Evolutionary conservation across 83 land plant genomes (phyloP).

Genomic region (Isoetes engelmannii): DNA sequence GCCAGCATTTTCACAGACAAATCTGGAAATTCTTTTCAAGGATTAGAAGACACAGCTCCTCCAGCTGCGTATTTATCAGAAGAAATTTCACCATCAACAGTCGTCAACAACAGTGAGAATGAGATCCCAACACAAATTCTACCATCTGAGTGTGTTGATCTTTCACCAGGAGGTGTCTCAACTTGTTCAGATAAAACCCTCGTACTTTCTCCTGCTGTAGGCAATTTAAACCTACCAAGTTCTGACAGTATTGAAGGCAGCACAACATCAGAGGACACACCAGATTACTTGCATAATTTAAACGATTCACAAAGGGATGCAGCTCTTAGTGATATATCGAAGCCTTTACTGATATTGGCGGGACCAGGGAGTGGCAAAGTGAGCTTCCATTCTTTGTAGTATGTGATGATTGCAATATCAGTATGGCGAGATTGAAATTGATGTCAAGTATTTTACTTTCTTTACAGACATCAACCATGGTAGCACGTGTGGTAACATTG

Average conservation of each 20-base stretch:
- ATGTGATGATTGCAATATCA: neutral
- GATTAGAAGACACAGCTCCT: too few relatives aligned
- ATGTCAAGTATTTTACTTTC: neutral
- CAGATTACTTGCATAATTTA: constrained; percentile 46
- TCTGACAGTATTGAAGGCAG: too few relatives aligned
- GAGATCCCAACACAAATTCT: too few relatives aligned
- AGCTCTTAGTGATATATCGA: constrained; percentile 63
- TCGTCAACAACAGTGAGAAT: too few relatives aligned
- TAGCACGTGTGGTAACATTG: constrained; percentile 74
- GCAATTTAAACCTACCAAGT: neutral
- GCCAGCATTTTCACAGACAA: neutral
- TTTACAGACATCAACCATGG: constrained; percentile 93
- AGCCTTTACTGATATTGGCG: constrained; percentile 85
- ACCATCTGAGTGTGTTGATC: too few relatives aligned
- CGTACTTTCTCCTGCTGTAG: neutral
- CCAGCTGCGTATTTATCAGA: too few relatives aligned
- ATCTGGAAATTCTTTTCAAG: too few relatives aligned
- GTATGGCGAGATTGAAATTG: neutral
- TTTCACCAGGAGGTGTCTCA: too few relatives aligned
- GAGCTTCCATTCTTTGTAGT: neutral
- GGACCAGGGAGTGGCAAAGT: constrained; percentile 99
- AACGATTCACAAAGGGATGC: constrained; percentile 83
- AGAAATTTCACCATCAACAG: too few relatives aligned
- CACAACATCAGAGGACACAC: constrained; percentile 21
- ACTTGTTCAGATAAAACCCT: too few relatives aligned